A percentile compares a stretch with the other conserved stretches of the same genome.
These are phyloP conservation scores for Trichoderma pleuroti DNA, from an alignment of 2,329 filamentous ascomycete species.

Conservation along the genomic window DNA sequence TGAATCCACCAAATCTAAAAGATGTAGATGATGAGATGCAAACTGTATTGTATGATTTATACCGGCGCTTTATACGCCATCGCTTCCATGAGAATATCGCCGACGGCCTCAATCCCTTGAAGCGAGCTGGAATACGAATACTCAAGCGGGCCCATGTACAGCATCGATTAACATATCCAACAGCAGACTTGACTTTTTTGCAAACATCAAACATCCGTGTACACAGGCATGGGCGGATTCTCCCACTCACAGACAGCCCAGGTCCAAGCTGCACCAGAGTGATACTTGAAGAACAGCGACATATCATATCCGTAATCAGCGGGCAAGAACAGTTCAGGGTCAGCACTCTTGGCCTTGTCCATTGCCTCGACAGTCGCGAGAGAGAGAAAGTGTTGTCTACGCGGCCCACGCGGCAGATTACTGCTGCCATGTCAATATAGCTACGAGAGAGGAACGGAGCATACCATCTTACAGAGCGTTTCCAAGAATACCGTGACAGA, in stretches of 20 bases:
- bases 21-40: neutral
- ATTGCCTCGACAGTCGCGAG: constrained; percentile 56
- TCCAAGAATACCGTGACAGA: constrained; percentile 64
- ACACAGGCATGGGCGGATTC: constrained; percentile 35
- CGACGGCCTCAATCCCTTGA: neutral
- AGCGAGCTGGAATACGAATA: neutral
- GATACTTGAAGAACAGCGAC: constrained; percentile 34
- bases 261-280: constrained; percentile 38
- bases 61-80: neutral
- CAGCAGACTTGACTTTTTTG: neutral
- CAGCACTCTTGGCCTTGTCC: constrained; percentile 38
- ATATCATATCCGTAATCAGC: constrained; percentile 36
- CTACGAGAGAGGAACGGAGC: no score
- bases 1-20: neutral
- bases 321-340: constrained; percentile 34
- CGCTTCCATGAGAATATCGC: neutral
- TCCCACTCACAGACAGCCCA: constrained; percentile 36
- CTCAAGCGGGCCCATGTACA: neutral
- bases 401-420: constrained; percentile 31
- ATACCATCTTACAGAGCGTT: constrained; percentile 54
- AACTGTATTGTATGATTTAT: neutral
- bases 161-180: neutral
- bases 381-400: constrained; percentile 53
- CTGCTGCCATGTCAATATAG: constrained; percentile 20
- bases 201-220: constrained; percentile 29